Conservation (phyloP, 225 moss, liverwort and hornwort genomes). For the Ulota crispa region DNA sequence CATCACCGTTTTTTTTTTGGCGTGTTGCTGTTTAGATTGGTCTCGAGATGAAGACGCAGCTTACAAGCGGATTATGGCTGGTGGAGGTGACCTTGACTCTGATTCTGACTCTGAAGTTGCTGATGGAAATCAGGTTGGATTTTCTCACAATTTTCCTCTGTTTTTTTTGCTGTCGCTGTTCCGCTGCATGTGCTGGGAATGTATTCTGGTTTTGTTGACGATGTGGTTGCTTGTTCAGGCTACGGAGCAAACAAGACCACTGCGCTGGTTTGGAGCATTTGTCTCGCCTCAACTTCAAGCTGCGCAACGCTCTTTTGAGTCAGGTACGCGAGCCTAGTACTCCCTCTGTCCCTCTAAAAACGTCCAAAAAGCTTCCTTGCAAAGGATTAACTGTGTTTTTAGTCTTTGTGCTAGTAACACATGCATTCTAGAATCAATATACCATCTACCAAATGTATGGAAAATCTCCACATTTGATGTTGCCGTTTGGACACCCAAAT, state of each 20-base stretch:
- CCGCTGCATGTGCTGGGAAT: background rate
- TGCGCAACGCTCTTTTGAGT: constrained; percentile 69
- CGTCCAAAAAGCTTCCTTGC: no score
- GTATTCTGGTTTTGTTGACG: background rate
- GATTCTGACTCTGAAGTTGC: constrained; percentile 32
- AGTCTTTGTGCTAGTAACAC: no score
- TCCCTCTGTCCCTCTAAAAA: no score
- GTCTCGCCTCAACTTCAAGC: constrained; percentile 77
- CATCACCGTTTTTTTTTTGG: background rate
- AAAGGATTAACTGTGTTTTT: no score
- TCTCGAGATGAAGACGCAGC: constrained; percentile 48
- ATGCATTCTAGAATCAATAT: no score
- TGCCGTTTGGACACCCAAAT: no score
- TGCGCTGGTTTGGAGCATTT: constrained; percentile 82
- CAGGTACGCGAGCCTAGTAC: constrained; percentile 40
- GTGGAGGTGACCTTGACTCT: constrained; percentile 36
- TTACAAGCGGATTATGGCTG: constrained; percentile 42
- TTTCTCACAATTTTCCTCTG: background rate
- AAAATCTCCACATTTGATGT: no score
- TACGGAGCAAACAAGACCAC: constrained; percentile 49
- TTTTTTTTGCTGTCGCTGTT: background rate
- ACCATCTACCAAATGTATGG: no score
- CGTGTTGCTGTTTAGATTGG: constrained; percentile 45
- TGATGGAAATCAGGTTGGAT: constrained; percentile 38
- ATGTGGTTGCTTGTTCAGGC: constrained; percentile 34